Percentiles rank a stretch among this genome's conserved stretches.
These are phyloP conservation scores for Plasmodium coatneyi DNA, from an alignment of 169 alveolate species.

Conservation along the genomic window DNA sequence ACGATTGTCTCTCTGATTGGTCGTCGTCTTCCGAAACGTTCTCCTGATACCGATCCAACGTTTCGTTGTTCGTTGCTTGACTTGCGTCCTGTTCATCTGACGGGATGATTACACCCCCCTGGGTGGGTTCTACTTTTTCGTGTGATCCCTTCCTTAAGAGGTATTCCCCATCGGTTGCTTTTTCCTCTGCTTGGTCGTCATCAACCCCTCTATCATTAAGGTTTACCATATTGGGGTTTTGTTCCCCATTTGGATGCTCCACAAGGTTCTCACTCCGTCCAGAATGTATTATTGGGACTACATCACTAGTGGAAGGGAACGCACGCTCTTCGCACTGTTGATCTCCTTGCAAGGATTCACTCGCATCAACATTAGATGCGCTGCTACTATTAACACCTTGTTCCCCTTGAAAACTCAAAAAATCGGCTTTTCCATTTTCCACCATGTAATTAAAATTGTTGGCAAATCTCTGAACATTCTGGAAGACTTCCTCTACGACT, in stretches of 20 bases:
- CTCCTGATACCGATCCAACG: conserved; percentile 43
- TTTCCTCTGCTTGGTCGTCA: neutral
- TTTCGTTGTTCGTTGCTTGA: neutral
- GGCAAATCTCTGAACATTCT: conserved; percentile 7
- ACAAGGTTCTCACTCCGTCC: neutral
- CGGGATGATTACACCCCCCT: neutral
- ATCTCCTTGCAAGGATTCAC: neutral
- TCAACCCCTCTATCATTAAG: neutral
- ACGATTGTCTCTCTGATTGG: neutral
- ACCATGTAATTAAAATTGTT: neutral
- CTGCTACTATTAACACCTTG: neutral
- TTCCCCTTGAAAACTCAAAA: neutral
- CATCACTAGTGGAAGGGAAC: neutral
- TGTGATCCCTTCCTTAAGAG: neutral
- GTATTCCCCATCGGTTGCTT: neutral
- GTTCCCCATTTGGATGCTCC: neutral
- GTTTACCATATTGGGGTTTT: neutral
- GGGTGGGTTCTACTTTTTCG: neutral
- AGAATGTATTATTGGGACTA: neutral
- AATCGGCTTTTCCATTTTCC: neutral
- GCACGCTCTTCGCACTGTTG: neutral
- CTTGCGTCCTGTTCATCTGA: neutral
- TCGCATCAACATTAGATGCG: neutral
- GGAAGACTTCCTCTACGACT: neutral
- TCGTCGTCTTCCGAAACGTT: neutral